Evolutionary conservation across 2,329 filamentous ascomycete species (phyloP).

Genomic region (Tricladium varicosporioides): DNA sequence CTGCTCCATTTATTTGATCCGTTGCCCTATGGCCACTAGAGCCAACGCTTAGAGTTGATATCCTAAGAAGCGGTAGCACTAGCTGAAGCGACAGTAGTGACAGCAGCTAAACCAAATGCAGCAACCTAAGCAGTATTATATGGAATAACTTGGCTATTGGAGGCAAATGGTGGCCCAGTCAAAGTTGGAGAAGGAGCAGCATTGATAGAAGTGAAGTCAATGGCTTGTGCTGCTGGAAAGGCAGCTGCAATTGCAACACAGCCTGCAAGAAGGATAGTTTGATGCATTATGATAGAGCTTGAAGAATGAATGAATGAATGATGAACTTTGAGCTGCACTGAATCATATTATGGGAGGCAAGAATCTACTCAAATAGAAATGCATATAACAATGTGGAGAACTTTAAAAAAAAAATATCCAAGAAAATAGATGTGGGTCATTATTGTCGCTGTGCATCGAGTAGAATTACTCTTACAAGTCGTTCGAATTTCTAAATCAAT

Average conservation of each 20-base stretch:
- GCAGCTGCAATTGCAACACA: slow-evolving; percentile 17
- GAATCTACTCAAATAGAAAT: neutral
- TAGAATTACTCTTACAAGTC: neutral
- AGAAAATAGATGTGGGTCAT: neutral
- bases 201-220: slow-evolving; percentile 15
- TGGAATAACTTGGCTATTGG: slow-evolving; percentile 1
- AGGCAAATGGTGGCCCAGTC: slow-evolving; percentile 1
- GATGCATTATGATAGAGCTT: slow-evolving; percentile 8
- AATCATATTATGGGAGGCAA: neutral
- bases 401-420: neutral
- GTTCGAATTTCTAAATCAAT: too few species aligned
- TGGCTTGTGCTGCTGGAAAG: slow-evolving; percentile 12
- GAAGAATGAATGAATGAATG: neutral
- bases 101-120: slow-evolving; percentile 21
- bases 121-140: slow-evolving; percentile 16
- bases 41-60: slow-evolving; percentile 1
- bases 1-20: neutral
- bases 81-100: slow-evolving; percentile 18
- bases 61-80: slow-evolving; percentile 9
- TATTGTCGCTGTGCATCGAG: neutral
- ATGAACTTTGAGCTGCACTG: neutral
- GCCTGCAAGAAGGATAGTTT: slow-evolving; percentile 12
- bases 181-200: slow-evolving; percentile 12
- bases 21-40: neutral
- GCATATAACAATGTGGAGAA: neutral